Percentiles rank a stretch among this genome's conserved stretches.
phyloP scores from a whole-genome alignment of 495 filamentous ascomycete genomes.

The Daldinia bambusicola region DNA sequence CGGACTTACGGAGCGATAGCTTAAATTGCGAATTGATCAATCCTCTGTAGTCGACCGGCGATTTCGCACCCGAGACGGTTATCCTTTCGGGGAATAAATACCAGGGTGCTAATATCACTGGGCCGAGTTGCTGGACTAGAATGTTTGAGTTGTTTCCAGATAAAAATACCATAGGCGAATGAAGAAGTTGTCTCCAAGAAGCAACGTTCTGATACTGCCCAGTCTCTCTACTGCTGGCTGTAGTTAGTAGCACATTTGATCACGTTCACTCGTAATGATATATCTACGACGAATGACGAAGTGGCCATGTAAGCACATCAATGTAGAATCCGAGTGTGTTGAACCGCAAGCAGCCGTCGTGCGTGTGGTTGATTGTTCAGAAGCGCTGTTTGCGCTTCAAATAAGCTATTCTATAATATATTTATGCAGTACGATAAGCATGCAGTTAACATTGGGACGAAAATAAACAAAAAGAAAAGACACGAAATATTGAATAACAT shows the following conservation, averaged over 20 bases:
- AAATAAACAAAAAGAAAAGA: neutral
- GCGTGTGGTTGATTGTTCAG: neutral
- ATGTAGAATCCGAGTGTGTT: neutral
- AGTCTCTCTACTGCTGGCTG: neutral
- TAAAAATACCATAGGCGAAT: neutral
- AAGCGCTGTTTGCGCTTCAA: conserved; percentile 27
- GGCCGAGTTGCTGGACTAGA: neutral
- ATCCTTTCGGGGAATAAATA: neutral
- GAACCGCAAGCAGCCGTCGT: neutral
- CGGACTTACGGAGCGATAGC: neutral
- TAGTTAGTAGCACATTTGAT: neutral
- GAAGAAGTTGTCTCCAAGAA: neutral
- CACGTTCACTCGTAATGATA: neutral
- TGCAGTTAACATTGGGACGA: neutral
- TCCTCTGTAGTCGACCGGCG: neutral
- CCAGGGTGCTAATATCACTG: neutral
- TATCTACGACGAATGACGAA: neutral
- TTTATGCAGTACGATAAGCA: conserved; percentile 3
- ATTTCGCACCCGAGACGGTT: neutral
- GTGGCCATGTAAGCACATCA: neutral
- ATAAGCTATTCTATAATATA: conserved; percentile 15
- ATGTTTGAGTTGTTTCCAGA: neutral
- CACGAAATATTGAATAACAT: neutral
- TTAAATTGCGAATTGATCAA: neutral
- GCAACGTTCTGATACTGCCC: neutral